Percentiles rank a stretch among this genome's conserved stretches.
These are phyloP conservation scores for Yamadazyma akitaensis DNA, from an alignment of 805 yeast species.

Conservation along the genomic window DNA sequence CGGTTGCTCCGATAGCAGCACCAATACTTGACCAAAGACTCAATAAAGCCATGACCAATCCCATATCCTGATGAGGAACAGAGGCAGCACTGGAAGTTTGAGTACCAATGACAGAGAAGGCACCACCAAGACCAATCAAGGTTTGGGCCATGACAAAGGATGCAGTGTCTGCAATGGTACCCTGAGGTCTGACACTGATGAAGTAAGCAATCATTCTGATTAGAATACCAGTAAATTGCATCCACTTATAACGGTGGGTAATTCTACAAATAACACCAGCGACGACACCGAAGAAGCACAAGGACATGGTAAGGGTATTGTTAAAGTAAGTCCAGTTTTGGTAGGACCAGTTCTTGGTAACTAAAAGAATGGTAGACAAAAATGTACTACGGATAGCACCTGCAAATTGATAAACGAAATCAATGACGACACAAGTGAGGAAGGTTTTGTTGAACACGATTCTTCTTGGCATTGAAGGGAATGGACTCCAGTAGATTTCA, in stretches of 20 bases:
- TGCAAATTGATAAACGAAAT: constrained; percentile 28
- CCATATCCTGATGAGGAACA: constrained; percentile 41
- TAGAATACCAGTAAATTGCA: constrained; percentile 30
- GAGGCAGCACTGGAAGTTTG: constrained; percentile 38
- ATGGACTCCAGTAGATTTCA: constrained; percentile 34
- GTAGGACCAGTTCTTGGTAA: constrained; percentile 26
- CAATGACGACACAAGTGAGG: constrained; percentile 30
- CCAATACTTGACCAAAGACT: constrained; percentile 35
- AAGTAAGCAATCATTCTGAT: constrained; percentile 32
- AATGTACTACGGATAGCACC: constrained; percentile 27
- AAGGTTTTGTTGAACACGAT: constrained; percentile 33
- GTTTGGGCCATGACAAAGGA: constrained; percentile 32
- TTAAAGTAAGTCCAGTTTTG: constrained; percentile 36
- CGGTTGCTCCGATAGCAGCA: constrained; percentile 38
- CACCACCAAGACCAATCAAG: constrained; percentile 39
- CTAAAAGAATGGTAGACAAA: constrained; percentile 32
- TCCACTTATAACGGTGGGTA: constrained; percentile 34
- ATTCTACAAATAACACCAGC: constrained; percentile 32
- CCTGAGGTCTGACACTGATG: constrained; percentile 15
- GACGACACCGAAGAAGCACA: constrained; percentile 37
- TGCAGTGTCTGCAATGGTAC: constrained; percentile 23
- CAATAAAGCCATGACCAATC: constrained; percentile 35
- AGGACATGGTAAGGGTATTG: constrained; percentile 34
- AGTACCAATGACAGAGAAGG: constrained; percentile 34
- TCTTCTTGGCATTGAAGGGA: constrained; percentile 36